Evolutionary conservation across 2,329 filamentous ascomycete species (phyloP), one percentile per base, ranked within the genome.

Genomic region (Chaetomiaceae sp.): DNA sequence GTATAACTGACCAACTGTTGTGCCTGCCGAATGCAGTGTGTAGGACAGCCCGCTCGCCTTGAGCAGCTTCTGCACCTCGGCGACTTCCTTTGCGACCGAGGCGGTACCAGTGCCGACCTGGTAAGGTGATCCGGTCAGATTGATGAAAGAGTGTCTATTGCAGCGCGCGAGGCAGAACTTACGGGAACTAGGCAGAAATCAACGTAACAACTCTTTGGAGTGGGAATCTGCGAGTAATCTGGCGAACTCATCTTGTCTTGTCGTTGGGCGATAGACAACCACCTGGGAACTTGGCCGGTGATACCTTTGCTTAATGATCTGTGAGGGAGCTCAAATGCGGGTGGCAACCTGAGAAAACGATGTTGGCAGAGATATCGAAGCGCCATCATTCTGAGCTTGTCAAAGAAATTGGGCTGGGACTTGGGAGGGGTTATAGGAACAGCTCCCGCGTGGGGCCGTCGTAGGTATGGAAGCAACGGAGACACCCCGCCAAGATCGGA

Each of bases 181-280:
- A 88, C 85, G 2, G 91, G 91, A 56, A 96, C 86, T 60, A 96
- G 77, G 70, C 91, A 96, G 69, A 96, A 96, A 72, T 96, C 91
- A 53, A 87, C 91, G 50, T 86, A 89, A 71, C 89, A 95, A 53
- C 83, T 74, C 51, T 80, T 74, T 4, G 91, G 91, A 1, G 89
- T 92, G 27, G 77, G 63, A 49, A 84, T 65, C 36, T 67, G 67
- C 25, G 69, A 65, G 68, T 80, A 81, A 59, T 77, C 71, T 4
- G n/a, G 50, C 10, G 49, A 20, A 33, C 13, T 32, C 49, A 54
- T 57, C 8, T 32, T 55, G 34, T 37, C 10, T 16, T 36, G 23
- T 27, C 40, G 23, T 10, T 32, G 23, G 13, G 42, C 18, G 14
- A 20, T 18, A 2, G 43, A 50, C 4, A 42, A 34, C 6, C 7